Conservation (phyloP, 495 filamentous ascomycete species). For the Aspergillus homomorphus region DNA sequence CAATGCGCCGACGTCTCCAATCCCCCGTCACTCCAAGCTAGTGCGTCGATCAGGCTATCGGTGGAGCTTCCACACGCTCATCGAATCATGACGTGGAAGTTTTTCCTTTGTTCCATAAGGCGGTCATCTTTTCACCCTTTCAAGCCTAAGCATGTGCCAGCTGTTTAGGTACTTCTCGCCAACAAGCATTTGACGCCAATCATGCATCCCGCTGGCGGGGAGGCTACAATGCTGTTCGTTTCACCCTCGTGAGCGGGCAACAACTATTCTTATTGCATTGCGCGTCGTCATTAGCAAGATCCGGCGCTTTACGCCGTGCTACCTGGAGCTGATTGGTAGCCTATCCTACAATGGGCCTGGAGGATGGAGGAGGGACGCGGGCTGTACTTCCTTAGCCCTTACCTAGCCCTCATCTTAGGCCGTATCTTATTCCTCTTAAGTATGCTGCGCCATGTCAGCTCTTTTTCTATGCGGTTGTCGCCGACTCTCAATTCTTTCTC, state of each 20-base stretch:
- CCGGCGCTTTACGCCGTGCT: neutral
- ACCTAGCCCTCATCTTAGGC: constrained; percentile 6
- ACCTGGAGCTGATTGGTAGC: neutral
- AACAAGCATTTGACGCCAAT: neutral
- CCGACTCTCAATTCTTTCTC: constrained; percentile 4
- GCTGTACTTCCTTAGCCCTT: neutral
- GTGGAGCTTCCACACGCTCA: neutral
- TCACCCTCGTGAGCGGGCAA: neutral
- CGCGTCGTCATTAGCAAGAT: neutral
- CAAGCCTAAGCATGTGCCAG: neutral
- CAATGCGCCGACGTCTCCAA: constrained; percentile 1
- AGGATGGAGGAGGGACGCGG: neutral
- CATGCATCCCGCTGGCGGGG: neutral
- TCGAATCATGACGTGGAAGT: neutral
- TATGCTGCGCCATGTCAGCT: constrained; percentile 22
- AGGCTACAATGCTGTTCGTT: neutral
- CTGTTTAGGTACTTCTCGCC: neutral
- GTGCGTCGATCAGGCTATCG: constrained; percentile 1
- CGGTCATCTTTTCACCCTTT: neutral
- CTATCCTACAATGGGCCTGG: neutral
- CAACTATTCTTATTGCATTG: neutral
- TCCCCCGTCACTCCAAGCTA: neutral
- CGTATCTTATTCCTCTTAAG: neutral
- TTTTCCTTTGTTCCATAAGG: constrained; percentile 1
- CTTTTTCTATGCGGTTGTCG: neutral